Conservation (phyloP, 1,139 yeast genomes). For the Torulaspora globosa region DNA sequence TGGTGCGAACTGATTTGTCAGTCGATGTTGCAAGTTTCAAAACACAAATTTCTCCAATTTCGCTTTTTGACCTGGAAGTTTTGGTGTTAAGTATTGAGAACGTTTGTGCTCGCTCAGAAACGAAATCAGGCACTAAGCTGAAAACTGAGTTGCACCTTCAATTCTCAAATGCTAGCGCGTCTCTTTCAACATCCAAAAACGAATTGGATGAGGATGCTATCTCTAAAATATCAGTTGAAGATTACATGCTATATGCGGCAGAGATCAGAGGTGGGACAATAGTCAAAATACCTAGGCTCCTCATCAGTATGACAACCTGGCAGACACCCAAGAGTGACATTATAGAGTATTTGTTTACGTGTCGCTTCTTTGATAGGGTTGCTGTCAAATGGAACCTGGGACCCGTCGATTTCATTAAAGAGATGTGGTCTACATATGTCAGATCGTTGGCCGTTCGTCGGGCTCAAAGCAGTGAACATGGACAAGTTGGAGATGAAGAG, state of each 20-base stretch:
- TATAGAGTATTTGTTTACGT: conserved; percentile 62
- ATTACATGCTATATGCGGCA: conserved; percentile 53
- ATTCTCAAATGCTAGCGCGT: conserved; percentile 59
- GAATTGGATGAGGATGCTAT: conserved; percentile 48
- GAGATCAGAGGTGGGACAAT: conserved; percentile 76
- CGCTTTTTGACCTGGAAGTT: conserved; percentile 70
- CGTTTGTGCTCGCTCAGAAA: conserved; percentile 55
- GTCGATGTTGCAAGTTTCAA: conserved; percentile 54
- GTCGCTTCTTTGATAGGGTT: conserved; percentile 82
- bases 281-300: conserved; percentile 71
- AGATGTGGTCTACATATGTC: conserved; percentile 82
- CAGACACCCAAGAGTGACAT: conserved; percentile 48
- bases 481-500: conserved; percentile 31
- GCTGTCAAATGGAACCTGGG: conserved; percentile 94
- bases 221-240: conserved; percentile 46
- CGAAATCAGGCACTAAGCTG: conserved; percentile 43
- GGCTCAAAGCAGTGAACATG: conserved; percentile 36
- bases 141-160: conserved; percentile 48
- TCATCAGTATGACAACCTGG: conserved; percentile 70
- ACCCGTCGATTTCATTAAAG: conserved; percentile 82
- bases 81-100: conserved; percentile 59
- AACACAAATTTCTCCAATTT: conserved; percentile 70
- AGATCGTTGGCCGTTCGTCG: conserved; percentile 50
- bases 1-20: conserved; percentile 55
- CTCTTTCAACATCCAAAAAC: conserved; percentile 53